A percentile compares a stretch with the other conserved stretches of the same genome.
These are phyloP conservation scores for Sporothrix variecibatus DNA, from an alignment of 2,329 filamentous ascomycete species.

Conservation along the genomic window DNA sequence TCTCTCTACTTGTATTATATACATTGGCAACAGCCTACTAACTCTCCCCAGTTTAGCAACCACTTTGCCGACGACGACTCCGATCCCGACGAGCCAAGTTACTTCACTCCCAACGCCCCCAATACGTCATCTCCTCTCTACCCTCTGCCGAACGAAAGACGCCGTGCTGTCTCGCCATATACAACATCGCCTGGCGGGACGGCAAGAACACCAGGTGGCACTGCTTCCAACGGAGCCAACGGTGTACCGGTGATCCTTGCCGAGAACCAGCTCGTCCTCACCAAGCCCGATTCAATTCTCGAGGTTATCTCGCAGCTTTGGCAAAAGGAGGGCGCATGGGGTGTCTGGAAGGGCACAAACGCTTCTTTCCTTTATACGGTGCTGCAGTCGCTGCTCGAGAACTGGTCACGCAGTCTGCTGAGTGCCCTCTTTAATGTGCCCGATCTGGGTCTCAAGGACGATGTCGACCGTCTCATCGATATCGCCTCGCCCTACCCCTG, in stretches of 20 bases:
- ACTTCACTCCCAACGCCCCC: slow-evolving; percentile 71
- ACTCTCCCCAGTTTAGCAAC: not conserved
- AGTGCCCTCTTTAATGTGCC: slow-evolving; percentile 88
- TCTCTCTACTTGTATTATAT: too few relatives aligned
- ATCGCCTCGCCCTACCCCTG: slow-evolving; percentile 79
- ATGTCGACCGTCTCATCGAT: slow-evolving; percentile 72
- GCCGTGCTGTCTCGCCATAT: slow-evolving; percentile 7
- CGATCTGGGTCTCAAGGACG: slow-evolving; percentile 74
- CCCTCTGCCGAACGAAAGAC: slow-evolving; percentile 40
- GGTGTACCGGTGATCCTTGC: slow-evolving; percentile 28
- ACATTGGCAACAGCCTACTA: too few relatives aligned
- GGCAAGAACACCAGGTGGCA: not conserved
- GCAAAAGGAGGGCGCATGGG: slow-evolving; percentile 85
- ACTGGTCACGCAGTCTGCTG: slow-evolving; percentile 88
- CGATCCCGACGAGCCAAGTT: slow-evolving; percentile 76
- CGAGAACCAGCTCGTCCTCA: slow-evolving; percentile 68
- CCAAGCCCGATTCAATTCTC: slow-evolving; percentile 76
- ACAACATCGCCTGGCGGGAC: not conserved
- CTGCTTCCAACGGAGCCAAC: not conserved
- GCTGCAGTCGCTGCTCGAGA: slow-evolving; percentile 82
- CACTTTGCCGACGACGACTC: slow-evolving; percentile 61
- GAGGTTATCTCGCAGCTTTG: slow-evolving; percentile 87
- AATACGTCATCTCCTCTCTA: slow-evolving; percentile 55
- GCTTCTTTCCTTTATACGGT: slow-evolving; percentile 89
- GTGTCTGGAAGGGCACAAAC: slow-evolving; percentile 93